Base-by-base conservation (phyloP, 2,329 filamentous ascomycete genomes). In the Gremmenia infestans region DNA sequence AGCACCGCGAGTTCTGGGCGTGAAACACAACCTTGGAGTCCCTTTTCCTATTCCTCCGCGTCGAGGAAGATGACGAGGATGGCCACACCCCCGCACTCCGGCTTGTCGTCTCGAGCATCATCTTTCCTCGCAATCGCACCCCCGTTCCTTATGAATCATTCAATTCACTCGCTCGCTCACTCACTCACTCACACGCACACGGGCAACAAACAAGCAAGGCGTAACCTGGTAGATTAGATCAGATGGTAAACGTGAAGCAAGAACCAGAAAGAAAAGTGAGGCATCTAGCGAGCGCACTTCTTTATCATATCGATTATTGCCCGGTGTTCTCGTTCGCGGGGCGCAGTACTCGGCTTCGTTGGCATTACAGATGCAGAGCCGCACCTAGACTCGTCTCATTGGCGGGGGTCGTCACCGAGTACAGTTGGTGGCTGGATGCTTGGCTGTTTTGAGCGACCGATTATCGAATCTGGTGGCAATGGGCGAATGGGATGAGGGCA, bases 11-110 rank as follows among this genome's bases (percentile, higher is more conserved):
- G 46, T 50, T 49, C 23, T 37, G 48, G 32, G 23, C 40, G 15
- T 53, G 51, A 37, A 63, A 63, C 28, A 55, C 58, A 9, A 56
- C 52, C 52, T 64, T 65, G 4, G 59, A 59, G 39, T 62, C 57
- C 36, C 64, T 58, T 50, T 59, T 60, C 52, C 52, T 58, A 22
- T 22, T 3, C 22, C 22, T 22, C 22, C 22, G 28, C 28, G 32
- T 39, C 50, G 39, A 52, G 5, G 43, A 32, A 11, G 48, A 25
- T 9, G 55, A 52, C 6, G 43, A 32, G 15, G 48, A 17, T 9
- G 55, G 47, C 52, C 51, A 54, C 19, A 39, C 25, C 7, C 43
- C n/a, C 2, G 5, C 42, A 22, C 19, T 12, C n/a, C n/a, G 15
- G 42, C n/a, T 19, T 23, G 45, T 48, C 23, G 45, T 48, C 45